Evolutionary conservation across 176 grass and related monocot species (phyloP).

Genomic region (Triticum monococcum): DNA sequence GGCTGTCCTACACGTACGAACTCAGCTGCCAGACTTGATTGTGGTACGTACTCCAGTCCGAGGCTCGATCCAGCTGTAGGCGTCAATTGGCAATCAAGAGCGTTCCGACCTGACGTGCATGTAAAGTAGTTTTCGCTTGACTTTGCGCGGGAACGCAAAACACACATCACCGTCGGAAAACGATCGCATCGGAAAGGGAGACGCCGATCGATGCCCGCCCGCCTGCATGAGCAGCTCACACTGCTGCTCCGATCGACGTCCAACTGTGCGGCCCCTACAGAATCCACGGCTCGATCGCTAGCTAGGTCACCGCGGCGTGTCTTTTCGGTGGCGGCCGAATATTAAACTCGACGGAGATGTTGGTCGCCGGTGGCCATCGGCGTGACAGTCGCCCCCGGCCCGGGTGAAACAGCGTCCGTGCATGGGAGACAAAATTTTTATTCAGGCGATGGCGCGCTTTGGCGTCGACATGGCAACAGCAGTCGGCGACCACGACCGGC

Average conservation of each 20-base stretch:
- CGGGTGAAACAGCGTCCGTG: background rate
- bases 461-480: constrained; percentile 25
- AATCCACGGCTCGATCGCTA: background rate
- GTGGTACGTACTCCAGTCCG: background rate
- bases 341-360: constrained; percentile 17
- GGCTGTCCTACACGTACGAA: background rate
- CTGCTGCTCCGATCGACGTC: constrained; percentile 24
- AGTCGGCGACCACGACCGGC: background rate
- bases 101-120: constrained; percentile 1
- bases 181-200: background rate
- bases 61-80: background rate
- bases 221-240: background rate
- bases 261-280: background rate
- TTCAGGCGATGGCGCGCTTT: constrained; percentile 12
- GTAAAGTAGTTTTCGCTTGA: background rate
- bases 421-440: background rate
- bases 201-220: background rate
- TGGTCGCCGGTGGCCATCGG: constrained; percentile 33
- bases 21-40: background rate
- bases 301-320: background rate
- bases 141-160: background rate
- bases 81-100: background rate
- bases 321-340: background rate
- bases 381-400: background rate
- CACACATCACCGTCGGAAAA: background rate